A percentile compares a stretch with the other conserved stretches of the same genome.
phyloP scores from a whole-genome alignment of 2,329 filamentous ascomycete genomes.

The Calonectria naviculata region DNA sequence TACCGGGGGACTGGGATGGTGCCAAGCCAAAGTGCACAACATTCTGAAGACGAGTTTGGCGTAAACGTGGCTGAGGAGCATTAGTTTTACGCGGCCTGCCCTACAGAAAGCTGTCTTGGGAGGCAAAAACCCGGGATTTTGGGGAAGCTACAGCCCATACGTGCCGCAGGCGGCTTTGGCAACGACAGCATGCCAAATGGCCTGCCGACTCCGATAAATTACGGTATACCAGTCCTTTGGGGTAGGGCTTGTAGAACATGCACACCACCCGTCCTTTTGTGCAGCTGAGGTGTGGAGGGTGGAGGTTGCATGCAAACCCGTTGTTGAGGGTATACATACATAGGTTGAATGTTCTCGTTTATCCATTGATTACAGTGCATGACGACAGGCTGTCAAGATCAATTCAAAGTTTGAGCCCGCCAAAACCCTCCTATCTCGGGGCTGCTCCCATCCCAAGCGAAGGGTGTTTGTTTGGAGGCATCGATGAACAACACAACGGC shows the following conservation, averaged over 20 bases:
- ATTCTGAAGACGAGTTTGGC: background rate
- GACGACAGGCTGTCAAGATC: background rate
- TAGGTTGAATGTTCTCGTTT: conserved; percentile 5
- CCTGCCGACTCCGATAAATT: background rate
- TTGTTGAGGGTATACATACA: conserved; percentile 5
- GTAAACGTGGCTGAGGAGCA: background rate
- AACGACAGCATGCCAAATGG: background rate
- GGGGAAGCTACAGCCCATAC: background rate
- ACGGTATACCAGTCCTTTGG: background rate
- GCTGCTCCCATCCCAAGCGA: background rate
- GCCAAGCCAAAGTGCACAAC: background rate
- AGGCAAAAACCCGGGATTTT: background rate
- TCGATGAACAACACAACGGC: background rate
- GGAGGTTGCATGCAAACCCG: background rate
- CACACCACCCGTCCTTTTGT: background rate
- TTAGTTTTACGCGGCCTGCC: background rate
- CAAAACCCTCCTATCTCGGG: conserved; percentile 8
- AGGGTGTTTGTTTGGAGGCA: background rate
- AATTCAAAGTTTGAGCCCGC: conserved; percentile 13
- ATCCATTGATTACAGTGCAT: background rate
- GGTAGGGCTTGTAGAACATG: background rate
- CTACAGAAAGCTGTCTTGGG: background rate
- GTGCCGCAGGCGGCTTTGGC: background rate
- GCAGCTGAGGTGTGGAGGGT: background rate
- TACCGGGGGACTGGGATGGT: background rate